Evolutionary conservation across 495 filamentous ascomycete species (phyloP), one percentile per base, ranked within the genome.

Genomic region (Tetracladium setigerum): DNA sequence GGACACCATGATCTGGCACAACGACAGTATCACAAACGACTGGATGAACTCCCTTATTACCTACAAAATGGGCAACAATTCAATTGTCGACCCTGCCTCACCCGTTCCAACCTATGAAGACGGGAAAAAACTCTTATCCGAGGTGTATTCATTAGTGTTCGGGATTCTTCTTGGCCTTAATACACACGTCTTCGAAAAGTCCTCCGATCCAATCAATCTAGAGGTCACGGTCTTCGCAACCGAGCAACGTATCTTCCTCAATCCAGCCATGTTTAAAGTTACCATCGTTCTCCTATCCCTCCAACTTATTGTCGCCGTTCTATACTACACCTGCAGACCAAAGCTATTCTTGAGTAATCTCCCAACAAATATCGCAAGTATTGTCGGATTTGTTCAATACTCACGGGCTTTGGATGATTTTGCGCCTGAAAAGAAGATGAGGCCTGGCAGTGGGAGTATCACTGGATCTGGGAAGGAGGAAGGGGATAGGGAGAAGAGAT

Each of bases 331-430:
- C 4, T 40, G 56, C 0, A 46, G 62, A 3, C 58, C 64, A 4
- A 52, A 49, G 15, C 38, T 47, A 5, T 62, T 64, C 39, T 47
- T 74, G 11, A 55, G 63, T 1, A 38, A 63, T 0, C 47, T 74
- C 41, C 72, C 70, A 13, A 69, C 64, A 0, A 64, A 50, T 5
- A 64, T 74, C 12, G 72, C 61, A 0, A 60, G 62, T 0, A 39
- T 71, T 4, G 44, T 73, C 6, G 59, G 57, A 0, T 62, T 56
- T 40, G 55, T 65, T 8, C 38, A 49, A 2, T 60, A 57, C 1
- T 65, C 64, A 38, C 51, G 52, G 1, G 44, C 52, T 32, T 27
- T 60, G 10, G 8, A 44, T 4, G 60, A 65, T 48, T 54, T 37
- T 31, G 12, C 30, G 13, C n/a, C 6, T 41, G 17, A 13, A 12